Base-by-base conservation (phyloP, 805 yeast genomes). In the Cephaloascus albidus region DNA sequence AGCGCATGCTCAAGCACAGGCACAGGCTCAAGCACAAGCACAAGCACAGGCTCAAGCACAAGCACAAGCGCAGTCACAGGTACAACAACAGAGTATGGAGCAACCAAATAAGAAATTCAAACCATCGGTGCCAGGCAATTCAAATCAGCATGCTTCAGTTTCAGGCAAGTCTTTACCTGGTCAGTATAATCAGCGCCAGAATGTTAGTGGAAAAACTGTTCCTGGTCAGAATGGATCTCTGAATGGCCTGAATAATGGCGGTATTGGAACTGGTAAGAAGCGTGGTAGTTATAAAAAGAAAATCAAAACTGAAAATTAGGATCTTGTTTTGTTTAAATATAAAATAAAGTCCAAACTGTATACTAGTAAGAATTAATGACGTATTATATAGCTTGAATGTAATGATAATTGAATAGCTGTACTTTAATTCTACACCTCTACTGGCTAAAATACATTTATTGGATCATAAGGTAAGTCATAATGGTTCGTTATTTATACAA, bases 401-500 rank as follows among this genome's bases (percentile, higher is more conserved):
- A n/a, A n/a, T n/a, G n/a, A n/a, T n/a, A n/a, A n/a, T n/a, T n/a
- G n/a, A n/a, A n/a, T n/a, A n/a, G n/a, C n/a, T n/a, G n/a, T n/a
- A n/a, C n/a, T n/a, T n/a, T n/a, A n/a, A n/a, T n/a, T n/a, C n/a
- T n/a, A n/a, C n/a, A n/a, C n/a, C n/a, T n/a, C n/a, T n/a, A n/a
- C n/a, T n/a, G n/a, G n/a, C n/a, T n/a, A n/a, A n/a, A n/a, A n/a
- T n/a, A n/a, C n/a, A n/a, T n/a, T n/a, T n/a, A n/a, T n/a, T n/a
- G n/a, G n/a, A n/a, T n/a, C n/a, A n/a, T n/a, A n/a, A 27, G 31
- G 31, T 27, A 14, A 10, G 31, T 17, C 31, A 17, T 33, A 41
- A 18, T 8, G 55, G 40, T 33, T 63, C 65, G 34, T 55, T 61
- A 35, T 56, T 59, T 42, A 67, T 52, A 44, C 72, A 65, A 42